phyloP scores from a whole-genome alignment of 176 grass and related monocot species.

The Paspalum notatum region DNA sequence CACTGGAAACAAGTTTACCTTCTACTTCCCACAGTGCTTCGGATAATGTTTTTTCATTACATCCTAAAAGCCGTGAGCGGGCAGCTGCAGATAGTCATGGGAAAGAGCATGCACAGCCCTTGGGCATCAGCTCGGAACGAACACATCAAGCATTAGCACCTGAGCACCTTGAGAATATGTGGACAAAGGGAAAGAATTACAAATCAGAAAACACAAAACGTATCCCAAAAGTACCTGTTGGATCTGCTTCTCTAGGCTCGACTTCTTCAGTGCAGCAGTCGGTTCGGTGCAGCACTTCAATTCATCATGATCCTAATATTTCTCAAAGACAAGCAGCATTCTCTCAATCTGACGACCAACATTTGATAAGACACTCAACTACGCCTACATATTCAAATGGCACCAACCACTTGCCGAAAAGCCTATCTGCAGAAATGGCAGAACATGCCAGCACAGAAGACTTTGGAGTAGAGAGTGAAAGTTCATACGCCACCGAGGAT shows the following conservation, averaged over 20 bases:
- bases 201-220: slow-evolving; percentile 62
- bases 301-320: slow-evolving; percentile 19
- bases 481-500: slow-evolving; percentile 68
- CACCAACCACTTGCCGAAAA: slow-evolving; percentile 30
- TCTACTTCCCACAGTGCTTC: slow-evolving; percentile 11
- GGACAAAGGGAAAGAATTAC: slow-evolving; percentile 96
- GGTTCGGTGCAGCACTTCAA: slow-evolving; percentile 28
- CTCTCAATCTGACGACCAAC: slow-evolving; percentile 36
- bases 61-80: slow-evolving; percentile 47
- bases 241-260: slow-evolving; percentile 36
- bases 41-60: slow-evolving; percentile 27
- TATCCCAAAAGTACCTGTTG: slow-evolving; percentile 39
- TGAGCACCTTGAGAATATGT: slow-evolving; percentile 95
- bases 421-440: slow-evolving; percentile 47
- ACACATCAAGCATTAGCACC: slow-evolving; percentile 71
- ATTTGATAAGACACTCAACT: slow-evolving; percentile 39
- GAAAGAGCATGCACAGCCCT: slow-evolving; percentile 48
- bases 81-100: slow-evolving; percentile 38
- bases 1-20: slow-evolving; percentile 40
- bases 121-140: slow-evolving; percentile 59
- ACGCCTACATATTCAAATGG: slow-evolving; percentile 51
- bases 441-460: slow-evolving; percentile 60
- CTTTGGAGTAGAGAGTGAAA: slow-evolving; percentile 63
- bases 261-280: slow-evolving; percentile 42
- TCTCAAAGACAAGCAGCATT: slow-evolving; percentile 30